phyloP scores from a whole-genome alignment of 129 eudicot genomes.

The Tagetes patula region DNA sequence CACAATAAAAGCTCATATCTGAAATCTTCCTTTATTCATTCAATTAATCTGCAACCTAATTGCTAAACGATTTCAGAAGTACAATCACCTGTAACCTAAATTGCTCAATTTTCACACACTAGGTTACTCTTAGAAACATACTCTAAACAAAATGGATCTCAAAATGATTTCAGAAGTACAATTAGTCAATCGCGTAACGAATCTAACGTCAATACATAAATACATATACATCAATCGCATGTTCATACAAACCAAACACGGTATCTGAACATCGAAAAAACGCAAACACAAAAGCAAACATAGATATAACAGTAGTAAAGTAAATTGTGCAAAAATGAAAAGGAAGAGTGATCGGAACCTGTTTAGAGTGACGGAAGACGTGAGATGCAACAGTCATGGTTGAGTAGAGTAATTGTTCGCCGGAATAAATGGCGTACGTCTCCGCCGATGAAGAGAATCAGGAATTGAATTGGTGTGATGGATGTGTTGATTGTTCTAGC shows the following conservation, averaged over 20 bases:
- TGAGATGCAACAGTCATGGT: conserved; percentile 58
- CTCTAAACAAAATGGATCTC: neutral
- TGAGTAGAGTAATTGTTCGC: conserved; percentile 23
- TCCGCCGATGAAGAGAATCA: conserved; percentile 19
- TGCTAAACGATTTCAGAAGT: neutral
- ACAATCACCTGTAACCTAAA: neutral
- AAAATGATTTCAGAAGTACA: neutral
- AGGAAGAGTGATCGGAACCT: conserved; percentile 43
- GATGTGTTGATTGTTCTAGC: neutral
- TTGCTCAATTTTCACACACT: neutral
- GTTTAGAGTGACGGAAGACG: conserved; percentile 58
- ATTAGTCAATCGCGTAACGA: conserved; percentile 19
- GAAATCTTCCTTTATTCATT: neutral
- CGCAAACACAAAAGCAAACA: neutral
- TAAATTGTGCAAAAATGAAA: neutral
- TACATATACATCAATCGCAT: conserved; percentile 21
- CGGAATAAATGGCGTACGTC: conserved; percentile 39
- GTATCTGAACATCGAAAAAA: conserved; percentile 9
- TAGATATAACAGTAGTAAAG: too few relatives aligned
- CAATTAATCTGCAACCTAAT: conserved; percentile 21
- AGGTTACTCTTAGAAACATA: neutral
- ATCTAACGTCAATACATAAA: conserved; percentile 20
- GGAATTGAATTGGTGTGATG: neutral
- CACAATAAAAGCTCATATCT: neutral
- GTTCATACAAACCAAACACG: conserved; percentile 10